phyloP scores from a whole-genome alignment of 768 basidiomycete genomes.

The Suillus cothurnatus region DNA sequence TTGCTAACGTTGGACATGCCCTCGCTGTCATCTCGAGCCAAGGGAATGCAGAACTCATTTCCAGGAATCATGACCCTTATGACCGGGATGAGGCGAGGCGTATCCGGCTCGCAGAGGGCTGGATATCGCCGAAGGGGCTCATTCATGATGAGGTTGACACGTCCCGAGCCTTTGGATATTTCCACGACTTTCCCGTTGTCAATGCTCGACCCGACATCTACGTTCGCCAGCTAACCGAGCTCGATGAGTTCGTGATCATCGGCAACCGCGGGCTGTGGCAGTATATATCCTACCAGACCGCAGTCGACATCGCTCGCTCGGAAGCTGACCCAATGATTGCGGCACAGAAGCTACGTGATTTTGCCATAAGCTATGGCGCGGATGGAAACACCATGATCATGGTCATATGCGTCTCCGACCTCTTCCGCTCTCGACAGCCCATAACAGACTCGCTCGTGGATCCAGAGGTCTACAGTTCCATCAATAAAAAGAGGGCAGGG shows the following conservation, averaged over 20 bases:
- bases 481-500: constrained; percentile 31
- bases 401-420: constrained; percentile 84
- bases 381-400: constrained; percentile 96
- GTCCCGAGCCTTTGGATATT: constrained; percentile 94
- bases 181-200: constrained; percentile 84
- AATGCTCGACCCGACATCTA: constrained; percentile 85
- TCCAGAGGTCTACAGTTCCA: constrained; percentile 30
- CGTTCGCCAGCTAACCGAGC: constrained; percentile 67
- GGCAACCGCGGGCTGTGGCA: constrained; percentile 95
- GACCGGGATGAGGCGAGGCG: constrained; percentile 81
- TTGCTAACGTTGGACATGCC: constrained; percentile 88
- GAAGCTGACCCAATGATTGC: constrained; percentile 84
- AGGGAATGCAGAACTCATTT: constrained; percentile 73
- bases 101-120: constrained; percentile 92
- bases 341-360: constrained; percentile 94
- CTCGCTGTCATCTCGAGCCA: constrained; percentile 83
- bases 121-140: constrained; percentile 87
- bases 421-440: constrained; percentile 61
- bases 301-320: constrained; percentile 90
- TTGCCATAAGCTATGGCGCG: constrained; percentile 96
- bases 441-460: constrained; percentile 38
- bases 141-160: constrained; percentile 92
- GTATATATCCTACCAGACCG: constrained; percentile 90
- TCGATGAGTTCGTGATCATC: constrained; percentile 96
- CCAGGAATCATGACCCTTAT: constrained; percentile 87